Evolutionary conservation across 208 protist species (phyloP), one percentile per base, ranked within the genome.

Genomic region (Angomonas deanei): DNA sequence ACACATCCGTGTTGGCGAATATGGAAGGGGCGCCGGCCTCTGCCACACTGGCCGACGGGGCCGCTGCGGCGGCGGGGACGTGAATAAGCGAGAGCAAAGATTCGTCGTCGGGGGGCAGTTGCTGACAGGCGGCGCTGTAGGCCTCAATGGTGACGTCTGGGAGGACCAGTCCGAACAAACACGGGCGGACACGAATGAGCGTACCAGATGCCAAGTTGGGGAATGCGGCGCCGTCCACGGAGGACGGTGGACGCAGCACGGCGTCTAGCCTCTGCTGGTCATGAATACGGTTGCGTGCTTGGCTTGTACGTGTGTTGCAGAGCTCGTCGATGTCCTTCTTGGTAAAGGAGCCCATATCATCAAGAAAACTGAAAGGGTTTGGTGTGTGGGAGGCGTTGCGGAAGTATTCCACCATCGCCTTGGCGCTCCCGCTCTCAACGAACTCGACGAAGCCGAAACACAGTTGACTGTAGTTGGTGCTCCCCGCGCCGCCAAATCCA

Each of bases 371-470:
- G 57, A 93, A 85, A 2, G 86, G 71, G 23, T 66, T 59, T 2
- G 59, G 33, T 0, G 36, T 80, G 60, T 80, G 76, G 46, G 69
- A 68, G 26, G 75, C 70, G 63, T 90, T 93, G 46, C 86, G 82
- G 70, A 93, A 93, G 68, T 85, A 90, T 59, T 93, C 86, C 28
- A 93, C 70, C 75, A 93, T 90, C 55, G 83, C 78, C 50, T 77
- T 77, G 24, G 86, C 80, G 21, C 80, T 76, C 32, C 55, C 46
- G 19, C 52, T 59, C 48, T 88, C 78, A 0, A 61, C 74, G 54
- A 88, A 93, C 68, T 93, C 86, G 0, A 93, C 83, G 58, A 93
- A 93, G 54, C 82, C 82, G 54, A 82, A 88, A 63, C 77, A 86
- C 31, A 88, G 55, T 19, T 63, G 63, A 33, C 57, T 63, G 56